Percentiles rank a stretch among this genome's conserved stretches.
These are phyloP conservation scores for Polyplosphaeria fusca DNA, from an alignment of 495 filamentous ascomycete genomes.

Conservation along the genomic window DNA sequence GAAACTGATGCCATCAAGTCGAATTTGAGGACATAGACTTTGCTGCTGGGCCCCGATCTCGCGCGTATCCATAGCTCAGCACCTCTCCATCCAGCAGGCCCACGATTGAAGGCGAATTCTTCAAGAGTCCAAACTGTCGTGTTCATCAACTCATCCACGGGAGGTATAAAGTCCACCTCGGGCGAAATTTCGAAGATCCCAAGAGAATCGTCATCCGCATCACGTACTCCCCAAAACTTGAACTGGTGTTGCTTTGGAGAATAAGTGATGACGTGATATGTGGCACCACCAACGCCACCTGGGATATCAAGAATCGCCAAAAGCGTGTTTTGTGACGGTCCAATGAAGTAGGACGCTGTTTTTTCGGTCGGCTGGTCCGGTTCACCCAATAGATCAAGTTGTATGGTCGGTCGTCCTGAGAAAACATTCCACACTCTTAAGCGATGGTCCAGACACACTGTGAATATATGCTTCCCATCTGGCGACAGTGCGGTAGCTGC, in stretches of 20 bases:
- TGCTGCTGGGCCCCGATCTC: conserved; percentile 77
- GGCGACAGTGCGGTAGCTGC: conserved; percentile 63
- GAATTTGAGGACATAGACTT: conserved; percentile 56
- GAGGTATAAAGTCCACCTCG: conserved; percentile 59
- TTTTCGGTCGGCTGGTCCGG: conserved; percentile 55
- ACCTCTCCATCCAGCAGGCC: conserved; percentile 49
- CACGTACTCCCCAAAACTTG: conserved; percentile 86
- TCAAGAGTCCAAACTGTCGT: conserved; percentile 75
- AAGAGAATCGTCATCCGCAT: conserved; percentile 58
- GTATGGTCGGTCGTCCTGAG: conserved; percentile 66
- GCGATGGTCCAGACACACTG: conserved; percentile 80
- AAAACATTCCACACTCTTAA: conserved; percentile 81
- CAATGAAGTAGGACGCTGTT: conserved; percentile 64
- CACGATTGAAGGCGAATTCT: conserved; percentile 67
- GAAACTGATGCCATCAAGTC: no score
- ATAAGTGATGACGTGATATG: conserved; percentile 75
- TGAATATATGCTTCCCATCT: conserved; percentile 70
- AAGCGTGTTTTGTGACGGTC: conserved; percentile 68
- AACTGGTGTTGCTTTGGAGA: conserved; percentile 85
- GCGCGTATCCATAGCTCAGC: conserved; percentile 81
- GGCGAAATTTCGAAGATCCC: conserved; percentile 70
- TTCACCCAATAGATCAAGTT: conserved; percentile 66
- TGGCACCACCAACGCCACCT: conserved; percentile 53
- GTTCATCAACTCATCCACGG: conserved; percentile 55
- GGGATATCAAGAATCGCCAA: conserved; percentile 66